Evolutionary conservation across 2,329 filamentous ascomycete genomes (phyloP).

Genomic region (Phialocephala sp.): DNA sequence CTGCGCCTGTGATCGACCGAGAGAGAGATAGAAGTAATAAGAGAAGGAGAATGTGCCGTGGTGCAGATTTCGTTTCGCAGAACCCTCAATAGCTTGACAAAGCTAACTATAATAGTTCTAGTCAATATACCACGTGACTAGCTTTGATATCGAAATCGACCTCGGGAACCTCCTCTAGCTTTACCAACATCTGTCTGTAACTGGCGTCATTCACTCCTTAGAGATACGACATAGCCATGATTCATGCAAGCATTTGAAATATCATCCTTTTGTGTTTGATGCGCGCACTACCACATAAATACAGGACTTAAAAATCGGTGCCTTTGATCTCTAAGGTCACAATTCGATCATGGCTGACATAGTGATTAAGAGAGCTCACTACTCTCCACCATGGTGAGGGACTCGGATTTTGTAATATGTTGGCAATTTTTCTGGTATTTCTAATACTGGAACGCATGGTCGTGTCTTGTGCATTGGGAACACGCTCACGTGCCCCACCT

Average conservation of each 20-base stretch:
- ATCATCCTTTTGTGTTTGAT: neutral
- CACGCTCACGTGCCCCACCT: neutral
- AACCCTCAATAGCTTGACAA: neutral
- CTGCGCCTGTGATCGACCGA: conserved; percentile 27
- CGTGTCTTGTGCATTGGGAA: neutral
- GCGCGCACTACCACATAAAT: neutral
- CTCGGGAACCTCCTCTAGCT: neutral
- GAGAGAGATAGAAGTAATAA: conserved; percentile 14
- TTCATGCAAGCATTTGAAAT: neutral
- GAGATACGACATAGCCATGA: neutral
- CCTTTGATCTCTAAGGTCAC: neutral
- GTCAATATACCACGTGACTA: neutral
- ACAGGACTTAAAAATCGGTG: neutral
- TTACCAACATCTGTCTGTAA: neutral
- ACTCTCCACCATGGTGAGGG: conserved; percentile 82
- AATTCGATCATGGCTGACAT: conserved; percentile 29
- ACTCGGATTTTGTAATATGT: neutral
- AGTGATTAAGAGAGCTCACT: conserved; percentile 62
- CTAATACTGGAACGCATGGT: neutral
- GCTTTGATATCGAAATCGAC: neutral
- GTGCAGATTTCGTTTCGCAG: neutral
- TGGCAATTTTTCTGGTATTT: neutral
- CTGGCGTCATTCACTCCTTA: neutral
- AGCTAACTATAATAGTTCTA: neutral
- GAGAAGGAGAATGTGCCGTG: conserved; percentile 14